Base-by-base conservation (phyloP, 805 yeast genomes). In the Candida manassasensis region DNA sequence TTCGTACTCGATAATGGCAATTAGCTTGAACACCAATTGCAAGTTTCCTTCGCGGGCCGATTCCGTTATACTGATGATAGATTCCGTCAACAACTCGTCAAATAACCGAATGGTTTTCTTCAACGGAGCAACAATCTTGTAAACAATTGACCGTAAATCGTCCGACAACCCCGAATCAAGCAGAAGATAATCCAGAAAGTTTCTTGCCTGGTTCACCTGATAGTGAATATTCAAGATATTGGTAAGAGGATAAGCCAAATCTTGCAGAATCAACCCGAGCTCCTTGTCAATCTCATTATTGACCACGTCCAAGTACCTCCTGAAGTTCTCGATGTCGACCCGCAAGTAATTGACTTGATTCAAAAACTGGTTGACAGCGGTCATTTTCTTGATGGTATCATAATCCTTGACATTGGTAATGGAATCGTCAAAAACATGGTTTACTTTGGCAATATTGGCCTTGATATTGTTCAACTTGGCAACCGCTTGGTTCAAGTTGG, bases 1-100 rank as follows among this genome's bases (percentile, higher is more conserved):
- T 57, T 93, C 98, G 43, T 65, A 70, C 43, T 88, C 94, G 28
- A 93, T 68, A 12, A 93, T 75, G 44, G 86, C 84, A 27, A 87
- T 79, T 31, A 84, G 55, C 35, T 89, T 77, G 24, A 80, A 79
- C 1, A 85, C 78, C 43, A 88, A 63, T 21, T 81, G 77, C 21
- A 61, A 58, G 52, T 89, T 86, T 0, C 77, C 83, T 13, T 74
- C 78, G 36, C 84, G 79, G 4, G 84, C 69, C 13, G 83, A 71
- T 55, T 88, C 97, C 7, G 87, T 76, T 24, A 87, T 49, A 34
- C 77, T 78, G 31, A 74, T 76, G 10, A 84, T 77, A n/a, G 85
- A 68, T 34, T 81, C 80, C 32, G 66, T 70, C 37, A 87, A 55
- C 11, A 93, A 50, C 1, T 63, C 67, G 41, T 79, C 90, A 55